Conservation (phyloP, 2,329 filamentous ascomycete species). For the Nemania sp. region DNA sequence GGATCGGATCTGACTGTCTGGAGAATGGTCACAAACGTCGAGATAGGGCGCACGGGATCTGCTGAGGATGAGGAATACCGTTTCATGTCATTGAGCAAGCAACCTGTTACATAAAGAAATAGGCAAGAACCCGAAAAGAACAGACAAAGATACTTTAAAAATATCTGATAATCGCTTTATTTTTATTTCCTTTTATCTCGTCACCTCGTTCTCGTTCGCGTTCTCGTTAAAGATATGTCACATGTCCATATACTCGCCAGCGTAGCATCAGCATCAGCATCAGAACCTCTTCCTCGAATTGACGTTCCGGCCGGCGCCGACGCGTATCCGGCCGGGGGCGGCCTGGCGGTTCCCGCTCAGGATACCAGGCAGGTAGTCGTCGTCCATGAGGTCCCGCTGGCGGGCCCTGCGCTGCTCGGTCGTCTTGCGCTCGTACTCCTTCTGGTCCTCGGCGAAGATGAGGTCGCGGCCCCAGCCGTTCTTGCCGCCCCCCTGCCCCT, state of each 20-base stretch:
- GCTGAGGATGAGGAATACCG: no score
- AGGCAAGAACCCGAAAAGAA: no score
- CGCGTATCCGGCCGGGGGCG: slow-evolving; percentile 68
- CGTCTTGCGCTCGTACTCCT: slow-evolving; percentile 75
- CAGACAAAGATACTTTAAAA: background rate
- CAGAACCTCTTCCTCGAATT: slow-evolving; percentile 71
- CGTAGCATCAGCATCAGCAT: no score
- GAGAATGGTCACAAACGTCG: no score
- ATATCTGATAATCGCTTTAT: slow-evolving; percentile 29
- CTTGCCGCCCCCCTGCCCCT: slow-evolving; percentile 73
- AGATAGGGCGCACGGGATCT: no score
- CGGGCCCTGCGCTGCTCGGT: slow-evolving; percentile 68
- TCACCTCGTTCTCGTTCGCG: background rate
- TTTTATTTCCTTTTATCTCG: background rate
- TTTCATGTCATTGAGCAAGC: background rate
- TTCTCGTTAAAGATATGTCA: background rate
- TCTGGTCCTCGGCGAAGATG: slow-evolving; percentile 92
- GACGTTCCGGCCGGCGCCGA: slow-evolving; percentile 84
- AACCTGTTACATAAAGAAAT: background rate
- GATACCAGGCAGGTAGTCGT: slow-evolving; percentile 87
- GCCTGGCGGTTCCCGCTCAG: slow-evolving; percentile 74
- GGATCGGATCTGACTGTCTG: no score
- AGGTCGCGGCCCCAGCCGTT: slow-evolving; percentile 84
- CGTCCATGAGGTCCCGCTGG: slow-evolving; percentile 88
- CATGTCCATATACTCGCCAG: background rate